A percentile compares a stretch with the other conserved stretches of the same genome.
phyloP scores from a whole-genome alignment of 768 basidiomycete species.

The Termitomyces sp. region DNA sequence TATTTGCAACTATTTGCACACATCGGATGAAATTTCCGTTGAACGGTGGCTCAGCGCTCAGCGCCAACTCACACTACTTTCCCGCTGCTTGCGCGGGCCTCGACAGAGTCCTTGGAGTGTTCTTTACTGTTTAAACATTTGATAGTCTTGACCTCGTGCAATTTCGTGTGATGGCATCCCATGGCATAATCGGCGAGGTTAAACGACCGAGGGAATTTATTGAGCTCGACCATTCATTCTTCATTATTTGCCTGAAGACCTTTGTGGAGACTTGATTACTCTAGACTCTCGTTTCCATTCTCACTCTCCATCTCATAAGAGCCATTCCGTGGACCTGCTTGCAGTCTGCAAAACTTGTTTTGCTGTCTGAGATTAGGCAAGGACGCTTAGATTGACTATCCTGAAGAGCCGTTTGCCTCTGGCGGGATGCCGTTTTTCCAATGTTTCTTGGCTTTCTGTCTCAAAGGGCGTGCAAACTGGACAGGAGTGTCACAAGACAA shows the following conservation, averaged over 20 bases:
- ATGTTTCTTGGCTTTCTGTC: not conserved
- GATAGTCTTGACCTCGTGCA: not conserved
- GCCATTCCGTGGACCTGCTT: not conserved
- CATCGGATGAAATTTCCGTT: not conserved
- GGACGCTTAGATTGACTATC: not conserved
- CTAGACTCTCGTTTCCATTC: not conserved
- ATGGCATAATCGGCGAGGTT: too few relatives aligned
- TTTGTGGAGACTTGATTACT: not conserved
- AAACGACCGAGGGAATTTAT: not conserved
- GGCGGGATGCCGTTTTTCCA: not conserved
- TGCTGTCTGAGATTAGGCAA: not conserved
- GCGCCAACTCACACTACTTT: not conserved
- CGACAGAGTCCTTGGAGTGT: not conserved
- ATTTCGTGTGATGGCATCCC: too few relatives aligned
- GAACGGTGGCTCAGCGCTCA: too few relatives aligned
- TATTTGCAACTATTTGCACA: conserved; percentile 1
- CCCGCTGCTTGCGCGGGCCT: not conserved
- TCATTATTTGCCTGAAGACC: not conserved
- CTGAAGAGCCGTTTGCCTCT: not conserved
- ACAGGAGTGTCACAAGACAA: not conserved
- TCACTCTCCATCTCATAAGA: not conserved
- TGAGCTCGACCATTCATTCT: not conserved
- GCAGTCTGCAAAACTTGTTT: not conserved
- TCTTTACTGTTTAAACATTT: too few relatives aligned
- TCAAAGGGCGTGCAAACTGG: not conserved